Base-by-base conservation (phyloP, 2,329 filamentous ascomycete genomes). In the Knufia petricola region DNA sequence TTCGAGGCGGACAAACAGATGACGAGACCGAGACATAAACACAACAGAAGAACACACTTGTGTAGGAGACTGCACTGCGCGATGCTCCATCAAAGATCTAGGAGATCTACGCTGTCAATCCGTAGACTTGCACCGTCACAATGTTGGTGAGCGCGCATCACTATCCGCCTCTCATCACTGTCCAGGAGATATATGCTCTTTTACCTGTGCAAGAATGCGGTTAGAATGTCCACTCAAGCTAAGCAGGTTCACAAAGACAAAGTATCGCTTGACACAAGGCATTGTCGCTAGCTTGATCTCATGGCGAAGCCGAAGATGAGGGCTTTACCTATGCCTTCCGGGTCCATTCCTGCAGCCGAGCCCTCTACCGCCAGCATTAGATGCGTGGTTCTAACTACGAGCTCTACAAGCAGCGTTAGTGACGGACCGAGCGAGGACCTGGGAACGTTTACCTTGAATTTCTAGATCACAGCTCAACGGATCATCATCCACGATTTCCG, bases 401-500 rank as follows among this genome's bases (percentile, higher is more conserved):
- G 65, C 67, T 87, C 84, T 85, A 58, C 2, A 20, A n/a, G 28
- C n/a, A 44, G 41, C 6, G 20, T 48, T 21, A 51, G 45, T 45
- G 21, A 19, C 3, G 34, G 28, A 30, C 8, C 4, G 4, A 24
- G 36, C 17, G 19, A 36, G 17, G 8, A n/a, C 23, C 23, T 13
- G 40, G 21, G 34, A 4, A 21, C 38, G 61, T 73, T 50, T 68
- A 87, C 85, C 81, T 75, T 85, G 73, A 59, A 86, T 85, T 49
- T 84, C 77, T 23, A 92, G 69, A 37, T 75, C 75, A 61, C 87
- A 92, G 47, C 73, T 79, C 8, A 85, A 78, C 2, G 81, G 73
- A n/a, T 76, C 65, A 39, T 87, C 80, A 47, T 86, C 79, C 44
- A 53, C 38, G n/a, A 55, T 52, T 21, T 36, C 37, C 39, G 13